Conservation (phyloP, 164 flowering plant genomes). For the Warburgia ugandensis region DNA sequence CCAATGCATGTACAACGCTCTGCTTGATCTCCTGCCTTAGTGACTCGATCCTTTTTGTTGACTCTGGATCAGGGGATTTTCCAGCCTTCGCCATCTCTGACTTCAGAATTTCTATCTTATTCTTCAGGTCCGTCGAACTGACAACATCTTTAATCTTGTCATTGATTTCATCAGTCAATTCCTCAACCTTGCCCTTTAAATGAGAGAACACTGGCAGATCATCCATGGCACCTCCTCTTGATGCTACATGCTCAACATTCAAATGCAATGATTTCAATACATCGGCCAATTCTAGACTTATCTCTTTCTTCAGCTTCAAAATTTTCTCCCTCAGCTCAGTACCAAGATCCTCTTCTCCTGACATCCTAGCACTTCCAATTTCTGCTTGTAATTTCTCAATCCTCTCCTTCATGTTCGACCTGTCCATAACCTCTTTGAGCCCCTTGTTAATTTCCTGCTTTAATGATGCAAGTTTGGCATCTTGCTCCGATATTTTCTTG, state of each 20-base stretch:
- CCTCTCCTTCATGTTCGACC: constrained; percentile 42
- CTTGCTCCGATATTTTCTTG: constrained; percentile 33
- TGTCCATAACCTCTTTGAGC: constrained; percentile 33
- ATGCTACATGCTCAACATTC: constrained; percentile 25
- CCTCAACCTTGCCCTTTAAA: constrained; percentile 29
- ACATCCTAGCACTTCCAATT: constrained; percentile 28
- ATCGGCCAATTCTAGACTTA: constrained; percentile 38
- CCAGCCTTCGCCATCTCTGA: constrained; percentile 47
- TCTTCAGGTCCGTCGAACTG: constrained; percentile 42
- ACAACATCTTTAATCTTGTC: constrained; percentile 37
- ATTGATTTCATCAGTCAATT: constrained; percentile 38
- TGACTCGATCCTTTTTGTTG: constrained; percentile 47
- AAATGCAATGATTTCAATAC: constrained; percentile 41
- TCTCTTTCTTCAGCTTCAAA: constrained; percentile 35
- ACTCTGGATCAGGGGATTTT: constrained; percentile 34
- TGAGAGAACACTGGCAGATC: constrained; percentile 17
- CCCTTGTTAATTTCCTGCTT: constrained; percentile 49
- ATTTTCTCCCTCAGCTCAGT: constrained; percentile 43
- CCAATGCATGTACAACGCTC: constrained; percentile 39
- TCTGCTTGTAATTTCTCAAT: constrained; percentile 41
- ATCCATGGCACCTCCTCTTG: constrained; percentile 16
- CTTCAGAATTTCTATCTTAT: constrained; percentile 49
- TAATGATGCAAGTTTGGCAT: constrained; percentile 21
- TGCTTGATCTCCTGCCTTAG: constrained; percentile 48
- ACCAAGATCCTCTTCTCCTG: constrained; percentile 28